Evolutionary conservation across 768 basidiomycete species (phyloP), one percentile per base, ranked within the genome.

Genomic region (Lactifluus subvellereus): DNA sequence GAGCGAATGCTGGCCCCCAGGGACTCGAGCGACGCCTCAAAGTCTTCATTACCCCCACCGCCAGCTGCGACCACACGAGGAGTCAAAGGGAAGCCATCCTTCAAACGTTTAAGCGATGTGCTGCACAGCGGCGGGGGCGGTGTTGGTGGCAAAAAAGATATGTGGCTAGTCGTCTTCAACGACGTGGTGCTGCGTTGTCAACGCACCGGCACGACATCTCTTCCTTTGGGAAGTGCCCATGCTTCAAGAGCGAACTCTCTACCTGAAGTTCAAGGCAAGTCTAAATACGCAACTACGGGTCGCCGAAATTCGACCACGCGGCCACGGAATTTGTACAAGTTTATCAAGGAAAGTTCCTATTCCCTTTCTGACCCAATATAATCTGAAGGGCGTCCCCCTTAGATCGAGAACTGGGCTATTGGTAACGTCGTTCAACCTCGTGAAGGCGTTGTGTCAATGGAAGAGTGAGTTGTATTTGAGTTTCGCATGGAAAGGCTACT

Each of bases 91-190:
- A 94, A 93, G 71, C 83, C 90, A 20, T 94, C 91, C 1, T 88
- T 96, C 79, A 89, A 88, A 70, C 85, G 94, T 6, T 75, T 98
- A 53, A 94, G 89, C 71, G 94, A 97, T 69, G 91, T 94, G n/a
- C 79, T 97, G 40, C 79, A 86, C 60, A 74, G 81, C 0, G 74
- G 80, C 13, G 78, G 78, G 48, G 69, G 68, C 14, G 79, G 79
- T n/a, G 60, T 82, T 33, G 78, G 87, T 71, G 69, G 88, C 37
- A 91, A 89, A 78, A 87, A 88, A 70, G 96, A 99, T 69, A 71
- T 94, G 49, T 99, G 97, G 97, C 80, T 95, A 59, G 91, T 99
- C 2, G 84, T 87, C 14, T 98, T 99, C 79, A 95, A 94, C 60
- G 97, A 99, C 71, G 96, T 99, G 51, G 88, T 94, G 6, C 75